Evolutionary conservation across 768 basidiomycete genomes (phyloP).

Genomic region (Kwoniella mangroviensis): DNA sequence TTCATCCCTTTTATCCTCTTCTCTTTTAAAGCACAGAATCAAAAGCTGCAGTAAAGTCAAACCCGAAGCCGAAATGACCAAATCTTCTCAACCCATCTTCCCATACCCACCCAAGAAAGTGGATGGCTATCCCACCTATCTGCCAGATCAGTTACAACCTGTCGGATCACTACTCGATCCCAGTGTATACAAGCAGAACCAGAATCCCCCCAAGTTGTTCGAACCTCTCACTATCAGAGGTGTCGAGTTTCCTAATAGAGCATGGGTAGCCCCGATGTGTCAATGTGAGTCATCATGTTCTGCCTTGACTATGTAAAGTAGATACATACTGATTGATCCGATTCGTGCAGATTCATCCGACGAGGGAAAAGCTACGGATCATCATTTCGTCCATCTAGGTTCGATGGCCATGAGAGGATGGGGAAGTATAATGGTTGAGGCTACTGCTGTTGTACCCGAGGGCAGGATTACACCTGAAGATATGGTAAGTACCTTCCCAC

Average conservation of each 20-base stretch:
- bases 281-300: constrained; percentile 61
- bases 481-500: constrained; percentile 48
- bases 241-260: constrained; percentile 73
- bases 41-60: neutral
- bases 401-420: constrained; percentile 73
- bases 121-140: constrained; percentile 44
- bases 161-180: constrained; percentile 52
- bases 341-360: constrained; percentile 65
- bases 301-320: neutral
- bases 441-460: constrained; percentile 73
- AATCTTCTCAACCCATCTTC: constrained; percentile 14
- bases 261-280: constrained; percentile 81
- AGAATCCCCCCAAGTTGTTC: constrained; percentile 67
- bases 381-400: constrained; percentile 80
- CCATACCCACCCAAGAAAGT: constrained; percentile 21
- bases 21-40: neutral
- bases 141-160: constrained; percentile 47
- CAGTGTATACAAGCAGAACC: constrained; percentile 62
- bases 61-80: neutral
- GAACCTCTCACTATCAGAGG: constrained; percentile 68
- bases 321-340: neutral
- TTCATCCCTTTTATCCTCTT: neutral
- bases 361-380: constrained; percentile 76
- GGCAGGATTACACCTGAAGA: constrained; percentile 74
- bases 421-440: constrained; percentile 74